phyloP scores from a whole-genome alignment of 352 stramenopile genomes.

The Peronospora destructor region DNA sequence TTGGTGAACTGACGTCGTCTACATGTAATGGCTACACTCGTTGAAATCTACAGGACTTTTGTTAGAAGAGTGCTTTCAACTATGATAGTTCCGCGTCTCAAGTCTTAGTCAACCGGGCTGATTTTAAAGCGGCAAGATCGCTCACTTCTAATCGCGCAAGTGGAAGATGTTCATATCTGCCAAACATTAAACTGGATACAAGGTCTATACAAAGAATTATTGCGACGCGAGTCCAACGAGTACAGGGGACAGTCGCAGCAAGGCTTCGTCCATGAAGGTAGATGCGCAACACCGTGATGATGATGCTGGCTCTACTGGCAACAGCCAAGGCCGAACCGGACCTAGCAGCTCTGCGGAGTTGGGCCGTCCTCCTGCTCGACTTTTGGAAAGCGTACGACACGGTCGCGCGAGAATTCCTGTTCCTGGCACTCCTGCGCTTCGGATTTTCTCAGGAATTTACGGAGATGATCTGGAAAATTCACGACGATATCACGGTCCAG shows the following conservation, averaged over 20 bases:
- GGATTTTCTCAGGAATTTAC: not conserved
- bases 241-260: not conserved
- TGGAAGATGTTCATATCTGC: too few relatives aligned
- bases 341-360: not conserved
- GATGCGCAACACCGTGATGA: not conserved
- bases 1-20: too few relatives aligned
- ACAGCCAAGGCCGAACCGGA: not conserved
- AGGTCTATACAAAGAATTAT: slow-evolving; percentile 1
- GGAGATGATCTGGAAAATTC: not conserved
- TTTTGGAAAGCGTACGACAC: not conserved
- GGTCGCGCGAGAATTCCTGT: not conserved
- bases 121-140: too few relatives aligned
- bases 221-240: not conserved
- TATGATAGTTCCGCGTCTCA: too few relatives aligned
- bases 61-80: too few relatives aligned
- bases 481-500: not conserved
- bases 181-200: slow-evolving; percentile 1
- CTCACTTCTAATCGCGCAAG: too few relatives aligned
- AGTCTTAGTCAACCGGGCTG: too few relatives aligned
- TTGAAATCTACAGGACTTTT: too few relatives aligned
- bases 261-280: not conserved
- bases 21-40: too few relatives aligned
- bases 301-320: not conserved
- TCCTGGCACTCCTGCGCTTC: not conserved
- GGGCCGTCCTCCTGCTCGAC: not conserved